Base-by-base conservation (phyloP, 2,329 filamentous ascomycete genomes). In the Fusarium algeriense region DNA sequence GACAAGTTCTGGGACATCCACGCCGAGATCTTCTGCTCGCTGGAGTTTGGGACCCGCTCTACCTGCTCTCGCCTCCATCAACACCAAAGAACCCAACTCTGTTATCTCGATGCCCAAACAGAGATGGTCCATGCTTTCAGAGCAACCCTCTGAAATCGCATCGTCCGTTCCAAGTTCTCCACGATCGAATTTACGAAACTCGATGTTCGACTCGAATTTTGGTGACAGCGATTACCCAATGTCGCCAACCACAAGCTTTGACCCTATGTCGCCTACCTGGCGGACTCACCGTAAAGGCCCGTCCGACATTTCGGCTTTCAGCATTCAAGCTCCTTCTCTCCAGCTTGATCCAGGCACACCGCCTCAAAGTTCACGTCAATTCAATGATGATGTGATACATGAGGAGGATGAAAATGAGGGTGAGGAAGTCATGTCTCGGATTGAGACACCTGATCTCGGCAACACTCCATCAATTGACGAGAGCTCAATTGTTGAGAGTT, bases 81-180 rank as follows among this genome's bases (percentile, higher is more conserved):
- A 75, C 62, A 81, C 82, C 64, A 82, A 81, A 60, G 78, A 92
- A 83, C 77, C 89, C 85, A 73, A 88, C 84, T 78, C 85, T 81
- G 79, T 81, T 70, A 72, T 78, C 80, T 85, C 46, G 72, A 82
- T 61, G 81, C 82, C 60, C 81, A 85, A 26, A 58, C 74, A 88
- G 64, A 87, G 90, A 40, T 95, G 90, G 56, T 95, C 91, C 88
- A 64, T 74, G 11, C 68, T 71, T 11, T 73, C 78, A 12, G 77
- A 78, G 91, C 91, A 28, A 77, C 87, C 58, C 85, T 91, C 75
- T 88, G 90, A 92, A 13, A 89, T 92, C 63, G 86, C 88, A 4
- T 93, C 92, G 3, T 97, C 95, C 0, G 86, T 92, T 3, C 91
- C 94, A 3, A 94, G 91, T 74, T 98, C 95, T 7, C 95, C 96